Evolutionary conservation across 129 eudicot genomes (phyloP).

Genomic region (Artemisia annua): DNA sequence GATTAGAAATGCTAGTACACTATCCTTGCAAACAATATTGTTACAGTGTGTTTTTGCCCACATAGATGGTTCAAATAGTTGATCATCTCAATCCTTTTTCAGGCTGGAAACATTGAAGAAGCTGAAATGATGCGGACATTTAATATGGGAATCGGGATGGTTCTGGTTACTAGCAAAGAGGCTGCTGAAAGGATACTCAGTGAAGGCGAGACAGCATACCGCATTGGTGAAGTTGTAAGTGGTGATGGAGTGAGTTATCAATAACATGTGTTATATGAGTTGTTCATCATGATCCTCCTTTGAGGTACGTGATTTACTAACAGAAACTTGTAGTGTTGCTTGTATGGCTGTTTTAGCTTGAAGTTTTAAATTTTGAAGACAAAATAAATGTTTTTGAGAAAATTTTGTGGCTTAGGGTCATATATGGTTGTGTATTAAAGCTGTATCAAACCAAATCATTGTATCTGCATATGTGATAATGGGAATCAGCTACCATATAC

Average conservation of each 20-base stretch:
- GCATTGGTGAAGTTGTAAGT: slow-evolving; percentile 75
- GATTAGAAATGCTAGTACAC: too few relatives aligned
- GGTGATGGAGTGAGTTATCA: slow-evolving; percentile 80
- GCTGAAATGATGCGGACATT: slow-evolving; percentile 87
- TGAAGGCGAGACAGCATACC: slow-evolving; percentile 50
- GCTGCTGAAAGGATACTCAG: slow-evolving; percentile 64
- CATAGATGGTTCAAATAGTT: too few relatives aligned
- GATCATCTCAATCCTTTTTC: neutral
- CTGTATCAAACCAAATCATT: neutral
- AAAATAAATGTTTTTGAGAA: neutral
- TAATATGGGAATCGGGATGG: slow-evolving; percentile 98
- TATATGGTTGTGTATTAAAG: neutral
- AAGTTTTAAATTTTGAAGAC: neutral
- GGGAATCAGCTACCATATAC: neutral
- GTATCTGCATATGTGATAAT: neutral
- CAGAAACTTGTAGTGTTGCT: slow-evolving; percentile 1
- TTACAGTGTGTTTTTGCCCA: too few relatives aligned
- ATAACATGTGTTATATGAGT: slow-evolving; percentile 18
- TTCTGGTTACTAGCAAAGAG: slow-evolving; percentile 66
- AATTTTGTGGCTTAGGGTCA: neutral
- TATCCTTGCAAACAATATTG: too few relatives aligned
- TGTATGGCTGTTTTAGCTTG: neutral
- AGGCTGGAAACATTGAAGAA: slow-evolving; percentile 83
- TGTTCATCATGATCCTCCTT: slow-evolving; percentile 18
- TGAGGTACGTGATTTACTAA: slow-evolving; percentile 7